Evolutionary conservation across 768 basidiomycete genomes (phyloP), one percentile per base, ranked within the genome.

Genomic region (Mycena kentingensis): DNA sequence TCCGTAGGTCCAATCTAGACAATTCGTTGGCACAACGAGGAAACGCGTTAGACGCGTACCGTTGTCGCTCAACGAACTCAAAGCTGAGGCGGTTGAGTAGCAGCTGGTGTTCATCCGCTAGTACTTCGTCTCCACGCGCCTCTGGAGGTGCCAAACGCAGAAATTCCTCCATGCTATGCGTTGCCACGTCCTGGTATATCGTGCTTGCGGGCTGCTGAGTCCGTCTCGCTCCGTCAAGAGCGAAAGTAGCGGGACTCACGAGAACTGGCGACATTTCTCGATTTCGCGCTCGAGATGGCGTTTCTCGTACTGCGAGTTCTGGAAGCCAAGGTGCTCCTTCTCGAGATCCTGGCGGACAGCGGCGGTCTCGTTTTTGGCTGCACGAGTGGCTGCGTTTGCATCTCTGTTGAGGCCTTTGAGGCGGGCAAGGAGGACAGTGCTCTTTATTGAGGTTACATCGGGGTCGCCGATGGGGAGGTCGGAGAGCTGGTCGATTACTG

Each of bases 281-380:
- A 95, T 95, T 72, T 95, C 93, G 51, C 90, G 80, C 68, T 93
- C 90, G 5, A 95, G 81, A 63, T 95, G 91, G 24, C 90, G 80
- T 65, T 90, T 91, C 70, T 95, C 92, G 60, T 94, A 95, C 43
- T 88, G 77, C 29, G 93, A 74, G 58, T 95, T 95, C 70, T 95
- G 91, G 26, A 91, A 80, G 19, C 84, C 84, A 32, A 95, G 82
- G 68, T 92, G 84, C 0, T 90, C 86, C 70, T 92, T 86, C 71
- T 94, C 93, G 90, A 95, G 93, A 51, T 92, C 87, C 35, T 87
- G 86, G 48, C 92, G 77, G 3, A 90, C 87, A 26, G 87, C 88
- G 18, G 89, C 84, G 26, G 83, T 83, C 51, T 85, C 80, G 55
- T 90, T 88, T 66, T 88, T 87, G 32, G 69, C 71, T 8, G 78